Evolutionary conservation across 805 yeast species (phyloP).

Genomic region (Saccharomycopsis javanensis): DNA sequence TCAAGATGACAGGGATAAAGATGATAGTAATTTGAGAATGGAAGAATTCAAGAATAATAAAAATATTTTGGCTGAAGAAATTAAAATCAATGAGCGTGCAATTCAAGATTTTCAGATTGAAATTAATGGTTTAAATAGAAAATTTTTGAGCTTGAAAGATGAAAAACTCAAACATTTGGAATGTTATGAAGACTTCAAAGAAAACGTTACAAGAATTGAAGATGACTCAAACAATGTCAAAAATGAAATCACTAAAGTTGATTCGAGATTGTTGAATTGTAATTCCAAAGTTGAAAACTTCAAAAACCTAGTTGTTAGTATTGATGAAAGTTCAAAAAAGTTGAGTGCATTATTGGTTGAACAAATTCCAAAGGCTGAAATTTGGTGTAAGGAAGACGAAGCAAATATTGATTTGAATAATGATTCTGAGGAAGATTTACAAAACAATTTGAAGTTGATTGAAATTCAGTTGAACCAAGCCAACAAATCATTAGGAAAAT

Average conservation of each 20-base stretch:
- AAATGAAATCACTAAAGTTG: slow-evolving; percentile 16
- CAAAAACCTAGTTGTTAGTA: slow-evolving; percentile 2
- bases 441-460: slow-evolving; percentile 32
- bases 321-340: slow-evolving; percentile 8
- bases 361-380: slow-evolving; percentile 22
- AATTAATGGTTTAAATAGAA: not conserved
- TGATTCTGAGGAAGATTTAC: slow-evolving; percentile 35
- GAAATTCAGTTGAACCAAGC: slow-evolving; percentile 35
- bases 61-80: slow-evolving; percentile 14
- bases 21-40: slow-evolving; percentile 20
- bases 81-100: slow-evolving; percentile 15
- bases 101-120: slow-evolving; percentile 8
- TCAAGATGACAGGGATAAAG: slow-evolving; percentile 5
- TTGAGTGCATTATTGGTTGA: slow-evolving; percentile 3
- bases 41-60: slow-evolving; percentile 19
- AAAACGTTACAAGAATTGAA: slow-evolving; percentile 20
- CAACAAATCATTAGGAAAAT: slow-evolving; percentile 37
- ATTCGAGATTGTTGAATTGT: not conserved
- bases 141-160: slow-evolving; percentile 17
- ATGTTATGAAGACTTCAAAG: slow-evolving; percentile 17
- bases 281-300: not conserved
- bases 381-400: slow-evolving; percentile 34
- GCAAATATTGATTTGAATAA: slow-evolving; percentile 29
- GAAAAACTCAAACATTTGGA: slow-evolving; percentile 7
- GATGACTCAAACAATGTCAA: slow-evolving; percentile 10